phyloP scores from a whole-genome alignment of 352 stramenopile species.

The Globisporangium camurandrum region DNA sequence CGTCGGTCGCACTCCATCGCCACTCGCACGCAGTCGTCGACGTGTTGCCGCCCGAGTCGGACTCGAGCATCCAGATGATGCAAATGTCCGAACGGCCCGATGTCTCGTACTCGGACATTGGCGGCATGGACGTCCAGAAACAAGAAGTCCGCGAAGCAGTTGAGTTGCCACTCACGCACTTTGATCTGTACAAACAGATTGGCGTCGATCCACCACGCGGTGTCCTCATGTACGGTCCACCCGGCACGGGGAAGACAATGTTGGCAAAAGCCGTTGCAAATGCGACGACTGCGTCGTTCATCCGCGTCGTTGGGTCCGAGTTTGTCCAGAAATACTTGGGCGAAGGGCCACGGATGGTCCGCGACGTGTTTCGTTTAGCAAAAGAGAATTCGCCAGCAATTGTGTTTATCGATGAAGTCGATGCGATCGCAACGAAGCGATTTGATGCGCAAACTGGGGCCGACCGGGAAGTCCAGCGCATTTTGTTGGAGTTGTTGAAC shows the following conservation, averaged over 20 bases:
- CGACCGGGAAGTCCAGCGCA: slow-evolving; percentile 96
- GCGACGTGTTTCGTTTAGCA: slow-evolving; percentile 99
- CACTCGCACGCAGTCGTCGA: slow-evolving; percentile 98
- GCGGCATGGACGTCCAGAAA: slow-evolving; percentile 99
- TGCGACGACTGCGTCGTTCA: slow-evolving; percentile 98
- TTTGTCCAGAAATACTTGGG: slow-evolving; percentile 99
- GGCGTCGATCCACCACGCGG: slow-evolving; percentile 98
- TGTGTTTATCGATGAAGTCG: slow-evolving; percentile 99
- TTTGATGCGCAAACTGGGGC: slow-evolving; percentile 98
- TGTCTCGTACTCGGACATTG: slow-evolving; percentile 95
- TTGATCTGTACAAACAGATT: slow-evolving; percentile 99
- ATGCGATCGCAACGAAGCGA: slow-evolving; percentile 99
- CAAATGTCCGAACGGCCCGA: slow-evolving; percentile 98
- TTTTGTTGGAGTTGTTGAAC: slow-evolving; percentile 99
- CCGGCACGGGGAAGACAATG: slow-evolving; percentile 97
- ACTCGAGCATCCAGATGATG: slow-evolving; percentile 99
- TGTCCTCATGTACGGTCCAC: slow-evolving; percentile 96
- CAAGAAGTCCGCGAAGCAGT: slow-evolving; percentile 98
- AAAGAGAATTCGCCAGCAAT: slow-evolving; percentile 99
- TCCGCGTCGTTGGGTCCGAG: slow-evolving; percentile 95
- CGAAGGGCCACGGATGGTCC: slow-evolving; percentile 99
- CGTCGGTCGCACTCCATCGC: slow-evolving; percentile 96
- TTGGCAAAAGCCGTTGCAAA: slow-evolving; percentile 99
- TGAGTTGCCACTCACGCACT: slow-evolving; percentile 98
- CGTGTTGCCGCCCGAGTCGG: slow-evolving; percentile 97